Conservation (phyloP, 2,329 filamentous ascomycete genomes). For the Tolypocladium ophioglossoides region DNA sequence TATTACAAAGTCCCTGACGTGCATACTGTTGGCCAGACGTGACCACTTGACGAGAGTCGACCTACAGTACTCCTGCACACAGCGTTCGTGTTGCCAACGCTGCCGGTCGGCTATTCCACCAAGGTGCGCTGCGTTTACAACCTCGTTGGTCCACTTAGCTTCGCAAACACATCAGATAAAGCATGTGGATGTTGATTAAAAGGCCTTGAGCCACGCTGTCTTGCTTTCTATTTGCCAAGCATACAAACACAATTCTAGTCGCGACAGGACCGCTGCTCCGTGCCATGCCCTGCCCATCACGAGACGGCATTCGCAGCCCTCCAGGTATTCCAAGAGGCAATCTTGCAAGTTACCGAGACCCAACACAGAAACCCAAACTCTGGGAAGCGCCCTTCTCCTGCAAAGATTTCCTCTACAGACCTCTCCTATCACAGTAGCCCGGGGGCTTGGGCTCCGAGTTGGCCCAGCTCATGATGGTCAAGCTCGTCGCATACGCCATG, state of each 20-base stretch:
- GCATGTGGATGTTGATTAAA: background rate
- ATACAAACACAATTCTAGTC: background rate
- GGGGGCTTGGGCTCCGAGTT: slow-evolving; percentile 39
- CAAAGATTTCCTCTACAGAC: slow-evolving; percentile 4
- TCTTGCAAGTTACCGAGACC: background rate
- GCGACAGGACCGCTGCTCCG: background rate
- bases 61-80: too few relatives aligned
- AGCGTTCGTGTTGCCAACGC: too few relatives aligned
- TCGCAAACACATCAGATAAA: background rate
- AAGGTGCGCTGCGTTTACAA: too few relatives aligned
- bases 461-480: slow-evolving; percentile 85
- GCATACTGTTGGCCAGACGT: too few relatives aligned
- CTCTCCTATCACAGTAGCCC: slow-evolving; percentile 41
- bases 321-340: background rate
- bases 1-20: too few relatives aligned
- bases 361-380: background rate
- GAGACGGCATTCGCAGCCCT: background rate
- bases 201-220: background rate
- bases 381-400: background rate
- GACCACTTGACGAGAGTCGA: too few relatives aligned
- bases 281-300: background rate
- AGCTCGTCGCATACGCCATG: slow-evolving; percentile 83
- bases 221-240: background rate
- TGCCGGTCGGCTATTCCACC: too few relatives aligned
- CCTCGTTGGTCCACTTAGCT: background rate